These are phyloP conservation scores for Schizophyllum commune DNA, from an alignment of 1,284 basidiomycete genomes.

Conservation along the genomic window DNA sequence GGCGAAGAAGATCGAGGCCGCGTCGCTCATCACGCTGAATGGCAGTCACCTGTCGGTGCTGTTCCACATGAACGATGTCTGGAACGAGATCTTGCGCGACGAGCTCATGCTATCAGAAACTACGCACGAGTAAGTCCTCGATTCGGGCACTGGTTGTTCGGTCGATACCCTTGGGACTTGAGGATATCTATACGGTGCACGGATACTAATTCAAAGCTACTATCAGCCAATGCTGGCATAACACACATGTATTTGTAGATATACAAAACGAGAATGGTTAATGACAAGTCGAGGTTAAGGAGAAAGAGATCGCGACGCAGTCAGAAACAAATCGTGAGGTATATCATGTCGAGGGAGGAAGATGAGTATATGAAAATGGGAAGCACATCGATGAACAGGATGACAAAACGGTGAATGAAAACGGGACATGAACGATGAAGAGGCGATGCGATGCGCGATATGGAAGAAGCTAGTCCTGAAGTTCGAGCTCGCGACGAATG, in stretches of 20 bases:
- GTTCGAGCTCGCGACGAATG: constrained; percentile 67
- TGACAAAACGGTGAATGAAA: background rate
- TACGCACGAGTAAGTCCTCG: background rate
- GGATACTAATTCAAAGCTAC: background rate
- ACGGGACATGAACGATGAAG: background rate
- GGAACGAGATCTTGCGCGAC: constrained; percentile 7
- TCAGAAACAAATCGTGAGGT: background rate
- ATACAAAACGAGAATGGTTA: background rate
- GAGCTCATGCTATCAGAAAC: background rate
- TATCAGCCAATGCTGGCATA: background rate
- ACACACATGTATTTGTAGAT: background rate
- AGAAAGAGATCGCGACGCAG: background rate
- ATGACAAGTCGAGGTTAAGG: background rate
- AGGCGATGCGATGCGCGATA: constrained; percentile 22
- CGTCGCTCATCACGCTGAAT: constrained; percentile 8
- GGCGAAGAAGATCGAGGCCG: constrained; percentile 10
- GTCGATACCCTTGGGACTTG: background rate
- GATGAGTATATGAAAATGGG: background rate
- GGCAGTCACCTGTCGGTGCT: constrained; percentile 12
- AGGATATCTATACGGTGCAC: background rate
- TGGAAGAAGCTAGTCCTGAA: constrained; percentile 31
- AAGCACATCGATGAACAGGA: constrained; percentile 1
- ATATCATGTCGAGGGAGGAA: background rate
- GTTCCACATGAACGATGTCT: constrained; percentile 10
- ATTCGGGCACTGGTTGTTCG: background rate